Percentiles rank a stretch among this genome's conserved stretches.
phyloP scores from a whole-genome alignment of 208 protist species.

The Trichomonas gallinae region DNA sequence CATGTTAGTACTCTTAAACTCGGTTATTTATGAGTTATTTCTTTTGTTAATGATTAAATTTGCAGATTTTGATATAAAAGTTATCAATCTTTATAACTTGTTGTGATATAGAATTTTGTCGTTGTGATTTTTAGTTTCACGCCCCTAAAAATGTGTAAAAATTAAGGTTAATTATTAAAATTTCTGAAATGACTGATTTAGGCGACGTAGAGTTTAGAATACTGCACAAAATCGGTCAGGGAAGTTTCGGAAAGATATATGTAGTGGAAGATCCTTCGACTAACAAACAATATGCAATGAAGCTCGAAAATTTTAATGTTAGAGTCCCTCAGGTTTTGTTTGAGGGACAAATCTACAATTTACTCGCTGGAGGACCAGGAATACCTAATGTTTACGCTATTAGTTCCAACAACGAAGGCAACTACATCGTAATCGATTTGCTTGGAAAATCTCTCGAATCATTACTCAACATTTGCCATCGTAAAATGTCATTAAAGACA shows the following conservation, averaged over 20 bases:
- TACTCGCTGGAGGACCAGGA: constrained; percentile 64
- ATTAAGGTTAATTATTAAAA: too few relatives aligned
- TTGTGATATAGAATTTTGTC: too few relatives aligned
- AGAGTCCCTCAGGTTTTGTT: constrained; percentile 82
- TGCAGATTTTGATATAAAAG: too few relatives aligned
- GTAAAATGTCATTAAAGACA: constrained; percentile 34
- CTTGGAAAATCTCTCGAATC: constrained; percentile 89
- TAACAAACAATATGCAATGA: background rate
- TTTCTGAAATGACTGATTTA: background rate
- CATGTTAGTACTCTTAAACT: too few relatives aligned
- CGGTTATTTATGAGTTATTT: too few relatives aligned
- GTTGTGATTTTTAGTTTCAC: too few relatives aligned
- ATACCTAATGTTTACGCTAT: constrained; percentile 81
- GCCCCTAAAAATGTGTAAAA: too few relatives aligned
- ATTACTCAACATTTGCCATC: constrained; percentile 68
- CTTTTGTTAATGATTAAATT: too few relatives aligned
- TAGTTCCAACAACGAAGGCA: constrained; percentile 80
- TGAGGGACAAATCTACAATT: constrained; percentile 77
- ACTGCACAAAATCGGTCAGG: background rate
- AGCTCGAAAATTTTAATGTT: background rate
- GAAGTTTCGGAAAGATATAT: background rate
- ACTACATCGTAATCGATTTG: constrained; percentile 94
- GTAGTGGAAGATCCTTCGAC: background rate
- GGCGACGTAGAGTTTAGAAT: background rate
- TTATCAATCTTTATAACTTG: too few relatives aligned